Evolutionary conservation across 2,329 filamentous ascomycete genomes (phyloP), one percentile per base, ranked within the genome.

Genomic region (Coniella lustricola): DNA sequence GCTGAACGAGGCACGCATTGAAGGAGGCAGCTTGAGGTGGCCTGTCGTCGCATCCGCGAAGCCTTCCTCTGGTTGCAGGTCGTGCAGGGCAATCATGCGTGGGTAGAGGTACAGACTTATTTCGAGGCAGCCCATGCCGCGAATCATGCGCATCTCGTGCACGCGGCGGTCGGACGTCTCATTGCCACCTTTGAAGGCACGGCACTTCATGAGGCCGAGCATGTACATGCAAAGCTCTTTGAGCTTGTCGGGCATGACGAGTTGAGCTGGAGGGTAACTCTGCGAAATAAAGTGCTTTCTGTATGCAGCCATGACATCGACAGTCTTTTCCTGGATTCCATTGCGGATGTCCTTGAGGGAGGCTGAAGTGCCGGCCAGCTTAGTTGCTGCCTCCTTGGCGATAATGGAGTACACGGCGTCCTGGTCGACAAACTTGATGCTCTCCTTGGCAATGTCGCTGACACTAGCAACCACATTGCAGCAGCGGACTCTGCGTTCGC

Each of bases 211-310:
- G 55, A 97, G 72, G 41, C 87, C 85, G 9, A 98, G 82, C 68
- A 94, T 87, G 66, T 93, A 97, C 90, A 98, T 97, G 60, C 86
- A 83, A 59, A 95, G 90, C 64, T 98, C 93, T 64, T 97, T 97
- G 25, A 98, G 77, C 56, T 91, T 87, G 68, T 98, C 93, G 0
- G 93, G 93, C 68, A 98, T 82, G 25, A 98, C 90, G 25, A 98
- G 79, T 66, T 98, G 90, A 4, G 90, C 88, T 2, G 90, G 87
- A 8, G 93, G 91, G 60, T 95, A 88, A 3, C 82, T 79, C 49
- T 87, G 87, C 2, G 80, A 73, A 4, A 89, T 86, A 59, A 93
- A 93, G 67, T 95, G 85, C 70, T 95, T 97, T 56, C 93, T 82
- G 67, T 98, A 97, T 48, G 84, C 85, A 22, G 90, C 86, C 50